These are phyloP conservation scores for Rhodomyrtus tomentosa DNA, from an alignment of 345 rosid species.

Conservation along the genomic window DNA sequence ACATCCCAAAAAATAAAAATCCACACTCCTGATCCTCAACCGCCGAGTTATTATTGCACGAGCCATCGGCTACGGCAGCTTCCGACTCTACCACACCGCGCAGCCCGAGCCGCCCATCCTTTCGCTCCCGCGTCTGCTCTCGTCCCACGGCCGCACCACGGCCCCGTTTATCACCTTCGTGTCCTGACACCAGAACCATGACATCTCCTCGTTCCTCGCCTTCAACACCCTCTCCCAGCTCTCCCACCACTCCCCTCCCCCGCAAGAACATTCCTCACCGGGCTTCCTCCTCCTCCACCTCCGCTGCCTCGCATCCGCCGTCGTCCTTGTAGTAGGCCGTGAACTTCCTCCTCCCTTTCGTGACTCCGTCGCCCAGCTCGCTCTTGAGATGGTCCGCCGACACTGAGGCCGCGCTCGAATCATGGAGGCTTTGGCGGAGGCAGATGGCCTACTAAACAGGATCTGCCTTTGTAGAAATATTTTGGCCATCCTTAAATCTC, in stretches of 20 bases:
- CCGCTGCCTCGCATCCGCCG: slow-evolving; percentile 6
- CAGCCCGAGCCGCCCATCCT: neutral
- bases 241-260: slow-evolving; percentile 21
- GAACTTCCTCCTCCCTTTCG: slow-evolving; percentile 46
- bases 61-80: neutral
- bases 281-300: slow-evolving; percentile 1
- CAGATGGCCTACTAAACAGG: no score
- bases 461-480: no score
- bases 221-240: slow-evolving; percentile 30
- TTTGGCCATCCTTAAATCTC: no score
- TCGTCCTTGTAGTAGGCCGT: slow-evolving; percentile 25
- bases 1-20: neutral
- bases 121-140: neutral
- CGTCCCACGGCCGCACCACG: slow-evolving; percentile 71
- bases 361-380: slow-evolving; percentile 7
- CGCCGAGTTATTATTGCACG: neutral
- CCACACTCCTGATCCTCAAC: neutral
- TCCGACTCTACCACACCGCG: neutral
- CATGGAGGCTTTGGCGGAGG: no score
- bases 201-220: slow-evolving; percentile 27
- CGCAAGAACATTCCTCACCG: neutral
- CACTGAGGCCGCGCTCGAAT: neutral
- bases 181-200: slow-evolving; percentile 55
- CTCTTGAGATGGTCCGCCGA: neutral
- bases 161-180: slow-evolving; percentile 53